Evolutionary conservation across 1,284 basidiomycete species (phyloP), one percentile per base, ranked within the genome.

Genomic region (Rhodotorula sp.): DNA sequence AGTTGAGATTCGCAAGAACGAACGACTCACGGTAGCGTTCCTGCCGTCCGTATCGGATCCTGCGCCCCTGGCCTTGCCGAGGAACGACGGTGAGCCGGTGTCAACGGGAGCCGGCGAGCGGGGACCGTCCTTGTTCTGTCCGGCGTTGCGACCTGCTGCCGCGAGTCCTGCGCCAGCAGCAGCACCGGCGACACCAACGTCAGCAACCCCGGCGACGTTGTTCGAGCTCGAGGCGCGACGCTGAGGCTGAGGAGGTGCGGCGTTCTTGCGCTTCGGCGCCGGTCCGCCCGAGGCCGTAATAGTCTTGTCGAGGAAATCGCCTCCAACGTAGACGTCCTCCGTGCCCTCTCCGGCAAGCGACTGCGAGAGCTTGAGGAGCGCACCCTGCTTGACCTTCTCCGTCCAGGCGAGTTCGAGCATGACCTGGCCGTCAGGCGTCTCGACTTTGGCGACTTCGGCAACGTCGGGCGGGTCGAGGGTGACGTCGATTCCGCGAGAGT

Each of bases 321-420:
- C 75, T 22, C 59, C 62, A 39, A 72, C 64, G 20, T 65, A 62
- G n/a, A 76, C 66, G 56, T 76, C 74, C 13, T 73, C 68, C 5
- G 73, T 55, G 10, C 71, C 62, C 20, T 67, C 62, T 5, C 71
- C 73, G 24, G 62, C 57, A 11, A 49, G n/a, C 8, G 65, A 58
- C 24, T 49, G 56, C 22, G n/a, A 32, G 9, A 73, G 55, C 10
- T 51, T 32, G 24, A 76, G 52, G 0, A 30, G 62, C 34, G 67
- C 57, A 9, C 67, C 71, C 17, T 55, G 52, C 6, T 69, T 53
- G 24, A 71, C 56, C 53, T 65, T 63, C 44, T 62, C 68, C 27
- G 65, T 59, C 67, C 74, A 76, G 10, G 55, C 64, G 36, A 75
- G 56, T 56, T 76, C 67, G 39, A 72, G 59, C 52, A 66, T 55